Percentiles rank a stretch among this genome's conserved stretches.
Conservation (phyloP, 805 yeast genomes). For the Candida multigemmis region DNA sequence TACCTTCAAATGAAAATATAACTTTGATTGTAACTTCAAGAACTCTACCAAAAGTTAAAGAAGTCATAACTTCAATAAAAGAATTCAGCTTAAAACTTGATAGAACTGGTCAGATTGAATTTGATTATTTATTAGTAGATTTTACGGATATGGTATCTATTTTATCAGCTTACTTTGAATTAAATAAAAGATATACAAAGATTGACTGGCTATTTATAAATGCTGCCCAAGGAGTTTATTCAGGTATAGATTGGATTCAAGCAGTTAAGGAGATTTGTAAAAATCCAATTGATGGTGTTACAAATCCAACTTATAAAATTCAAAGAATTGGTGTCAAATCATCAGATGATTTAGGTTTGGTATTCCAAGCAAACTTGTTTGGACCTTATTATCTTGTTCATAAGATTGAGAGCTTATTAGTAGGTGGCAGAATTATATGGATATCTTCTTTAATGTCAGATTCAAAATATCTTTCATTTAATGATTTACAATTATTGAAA, state of each 20-base stretch:
- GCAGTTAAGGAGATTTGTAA: conserved; percentile 61
- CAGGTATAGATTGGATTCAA: conserved; percentile 78
- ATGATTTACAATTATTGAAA: conserved; percentile 65
- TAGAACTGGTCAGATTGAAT: conserved; percentile 60
- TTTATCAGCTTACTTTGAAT: conserved; percentile 62
- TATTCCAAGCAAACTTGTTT: conserved; percentile 94
- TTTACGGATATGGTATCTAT: conserved; percentile 85
- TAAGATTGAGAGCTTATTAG: conserved; percentile 48
- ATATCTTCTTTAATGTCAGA: conserved; percentile 76
- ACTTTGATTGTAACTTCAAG: conserved; percentile 87
- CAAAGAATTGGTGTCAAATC: conserved; percentile 75
- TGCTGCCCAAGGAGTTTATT: conserved; percentile 84
- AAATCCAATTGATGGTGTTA: conserved; percentile 74
- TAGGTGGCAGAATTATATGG: conserved; percentile 67
- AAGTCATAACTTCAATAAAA: conserved; percentile 55
- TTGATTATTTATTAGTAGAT: conserved; percentile 85
- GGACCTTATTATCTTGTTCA: conserved; percentile 86
- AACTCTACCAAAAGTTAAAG: conserved; percentile 76
- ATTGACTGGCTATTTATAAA: conserved; percentile 78
- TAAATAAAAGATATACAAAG: conserved; percentile 51
- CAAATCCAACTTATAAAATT: conserved; percentile 77
- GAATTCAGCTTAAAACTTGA: conserved; percentile 20
- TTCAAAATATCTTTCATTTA: conserved; percentile 61
- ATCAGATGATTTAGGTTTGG: conserved; percentile 72
- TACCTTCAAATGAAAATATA: conserved; percentile 44